A percentile compares a stretch with the other conserved stretches of the same genome.
Conservation (phyloP, 2,329 filamentous ascomycete genomes). For the Fusarium sororula region DNA sequence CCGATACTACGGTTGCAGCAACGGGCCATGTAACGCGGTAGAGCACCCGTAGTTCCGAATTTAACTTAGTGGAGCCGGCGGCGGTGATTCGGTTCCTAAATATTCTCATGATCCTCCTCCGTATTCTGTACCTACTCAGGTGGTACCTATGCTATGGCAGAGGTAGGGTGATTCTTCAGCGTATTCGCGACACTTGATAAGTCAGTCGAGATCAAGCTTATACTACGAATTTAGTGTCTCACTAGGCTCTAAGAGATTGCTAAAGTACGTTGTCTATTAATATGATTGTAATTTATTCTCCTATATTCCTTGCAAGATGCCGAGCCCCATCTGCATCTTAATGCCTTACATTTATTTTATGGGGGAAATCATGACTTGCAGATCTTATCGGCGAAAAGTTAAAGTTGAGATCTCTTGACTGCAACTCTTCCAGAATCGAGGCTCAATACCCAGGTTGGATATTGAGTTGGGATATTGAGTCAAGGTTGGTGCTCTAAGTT, state of each 20-base stretch:
- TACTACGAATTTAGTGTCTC: not conserved
- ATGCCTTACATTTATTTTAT: not conserved
- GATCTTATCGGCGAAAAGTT: not conserved
- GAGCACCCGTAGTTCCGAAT: not conserved
- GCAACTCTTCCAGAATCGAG: not conserved
- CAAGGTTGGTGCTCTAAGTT: not conserved
- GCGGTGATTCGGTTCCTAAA: not conserved
- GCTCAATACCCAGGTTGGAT: not conserved
- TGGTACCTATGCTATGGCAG: not conserved
- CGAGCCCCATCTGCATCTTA: not conserved
- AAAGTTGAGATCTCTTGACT: not conserved
- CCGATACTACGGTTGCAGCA: not conserved
- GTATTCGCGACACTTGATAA: not conserved
- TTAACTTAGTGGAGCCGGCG: not conserved
- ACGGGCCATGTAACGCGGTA: not conserved
- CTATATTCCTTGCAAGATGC: not conserved
- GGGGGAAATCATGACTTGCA: not conserved
- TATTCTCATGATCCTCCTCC: not conserved
- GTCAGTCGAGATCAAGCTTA: not conserved
- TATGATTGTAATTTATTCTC: not conserved
- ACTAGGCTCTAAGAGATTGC: not conserved
- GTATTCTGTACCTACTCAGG: not conserved
- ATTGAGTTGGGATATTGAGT: not conserved
- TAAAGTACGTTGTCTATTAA: not conserved
- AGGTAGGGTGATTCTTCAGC: not conserved